These are phyloP conservation scores for Casuarina glauca DNA, from an alignment of 306 rosid species.

Conservation along the genomic window DNA sequence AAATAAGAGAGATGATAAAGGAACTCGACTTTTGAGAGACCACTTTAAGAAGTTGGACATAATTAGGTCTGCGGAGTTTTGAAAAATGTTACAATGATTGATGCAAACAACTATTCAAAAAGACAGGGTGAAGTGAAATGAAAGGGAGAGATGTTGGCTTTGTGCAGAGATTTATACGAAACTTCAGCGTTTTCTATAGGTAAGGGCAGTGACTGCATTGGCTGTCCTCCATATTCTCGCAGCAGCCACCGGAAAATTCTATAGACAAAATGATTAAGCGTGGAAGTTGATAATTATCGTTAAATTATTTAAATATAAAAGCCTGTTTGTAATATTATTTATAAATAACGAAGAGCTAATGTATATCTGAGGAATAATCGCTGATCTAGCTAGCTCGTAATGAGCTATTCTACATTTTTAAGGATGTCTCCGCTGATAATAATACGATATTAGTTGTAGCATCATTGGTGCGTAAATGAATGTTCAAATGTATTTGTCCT, in stretches of 20 bases:
- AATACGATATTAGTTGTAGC: too few relatives aligned
- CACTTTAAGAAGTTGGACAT: background rate
- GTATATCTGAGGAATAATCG: background rate
- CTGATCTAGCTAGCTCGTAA: background rate
- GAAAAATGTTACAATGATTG: background rate
- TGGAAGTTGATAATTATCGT: constrained; percentile 7
- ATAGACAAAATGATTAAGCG: constrained; percentile 34
- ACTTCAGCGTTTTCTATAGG: background rate
- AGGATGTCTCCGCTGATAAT: background rate
- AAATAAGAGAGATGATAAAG: background rate
- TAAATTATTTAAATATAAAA: background rate
- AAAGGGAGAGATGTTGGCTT: background rate
- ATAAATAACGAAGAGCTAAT: background rate
- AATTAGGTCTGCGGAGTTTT: background rate
- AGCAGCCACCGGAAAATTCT: constrained; percentile 36
- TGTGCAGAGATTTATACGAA: background rate
- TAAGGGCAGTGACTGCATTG: background rate
- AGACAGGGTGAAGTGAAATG: background rate
- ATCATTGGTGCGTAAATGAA: too few relatives aligned
- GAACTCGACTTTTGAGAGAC: background rate
- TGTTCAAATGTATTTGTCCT: too few relatives aligned
- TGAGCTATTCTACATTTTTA: background rate
- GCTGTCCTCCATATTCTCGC: constrained; percentile 13
- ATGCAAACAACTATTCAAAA: background rate
- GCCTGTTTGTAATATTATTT: background rate